Base-by-base conservation (phyloP, 257 asterid genomes). In the Prunella vulgaris region DNA sequence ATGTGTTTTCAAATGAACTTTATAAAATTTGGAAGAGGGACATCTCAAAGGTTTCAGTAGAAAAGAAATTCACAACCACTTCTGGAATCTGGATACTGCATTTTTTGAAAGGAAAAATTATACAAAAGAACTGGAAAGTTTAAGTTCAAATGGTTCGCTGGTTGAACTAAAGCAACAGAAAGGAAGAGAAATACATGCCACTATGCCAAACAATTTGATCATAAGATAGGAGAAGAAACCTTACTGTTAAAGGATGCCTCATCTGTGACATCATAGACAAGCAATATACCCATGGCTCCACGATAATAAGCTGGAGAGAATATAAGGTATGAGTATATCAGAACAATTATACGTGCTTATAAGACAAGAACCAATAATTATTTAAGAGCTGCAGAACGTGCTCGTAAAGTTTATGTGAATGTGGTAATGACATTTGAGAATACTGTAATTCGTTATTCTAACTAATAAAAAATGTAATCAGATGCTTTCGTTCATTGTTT, bases 261-360 rank as follows among this genome's bases (percentile, higher is more conserved):
- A 66, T 85, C 90, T 13, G 88, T 85, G 58, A 85, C 90, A 71
- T 85, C 90, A 27, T 85, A 85, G 73, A 85, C 90, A 70, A 85
- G 80, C 85, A 83, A 75, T 76, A 85, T 83, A 72, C 86, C 90
- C 88, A 83, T 85, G 10, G 90, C 90, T 69, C 86, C 88, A 66
- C 90, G 84, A 63, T 78, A 85, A 78, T 85, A 85, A 69, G 90
- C 90, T 85, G 87, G 66, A 64, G 44, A 73, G 22, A 70, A 80
- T 38, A 57, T 63, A 57, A 59, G 12, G 58, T 18, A 59, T 60
- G 77, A 70, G 72, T 58, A 68, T 1, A 59, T 17, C 61, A 64
- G 30, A 63, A 60, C 24, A 33, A 33, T 65, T 27, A 68, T 10
- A 10, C 40, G n/a, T 17, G 6, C 25, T 14, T 28, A 14, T 22